Base-by-base conservation (phyloP, 345 rosid species). In the Camelina sativa region DNA sequence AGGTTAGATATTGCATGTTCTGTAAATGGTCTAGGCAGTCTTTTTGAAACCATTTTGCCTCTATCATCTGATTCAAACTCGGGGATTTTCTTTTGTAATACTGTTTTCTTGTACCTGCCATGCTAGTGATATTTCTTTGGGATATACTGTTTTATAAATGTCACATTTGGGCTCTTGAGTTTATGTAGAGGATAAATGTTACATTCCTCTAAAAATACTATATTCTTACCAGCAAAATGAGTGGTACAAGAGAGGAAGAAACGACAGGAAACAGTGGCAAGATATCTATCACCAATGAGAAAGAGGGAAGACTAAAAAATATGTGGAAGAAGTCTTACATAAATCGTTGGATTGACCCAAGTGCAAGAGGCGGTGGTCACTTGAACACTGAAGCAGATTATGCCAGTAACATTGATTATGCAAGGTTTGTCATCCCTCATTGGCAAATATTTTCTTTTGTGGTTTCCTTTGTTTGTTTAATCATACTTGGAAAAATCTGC, bases 241-340 rank as follows among this genome's bases (percentile, higher is more conserved):
- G 77, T 71, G 68, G 77, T 38, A 85, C 85, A 58, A 72, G 76
- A 72, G 82, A 74, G 59, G 81, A 62, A 81, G 89, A 82, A 71
- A 84, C 80, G 70, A 23, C 62, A 5, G 85, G 66, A 68, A 75
- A 25, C 47, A 66, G 73, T 41, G 87, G 78, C 40, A 87, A 65
- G 65, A 80, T 84, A 63, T 52, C 55, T 7, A 61, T 66, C 30
- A 61, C 62, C 61, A 62, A 75, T 54, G 97, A 84, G 74, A 84
- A 80, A 72, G 96, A 92, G 48, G 96, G 96, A 75, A 87, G 84
- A 81, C 72, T 94, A 68, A 88, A 83, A 77, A 88, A 86, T 77
- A 76, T 96, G 79, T 81, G 94, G 69, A 96, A 89, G 81, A 92
- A 84, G 79, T 84, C 96, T 62, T 85, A 91, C 87, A 73, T 96